Base-by-base conservation (phyloP, 257 asterid species). In the Capsicum rhomboideum region DNA sequence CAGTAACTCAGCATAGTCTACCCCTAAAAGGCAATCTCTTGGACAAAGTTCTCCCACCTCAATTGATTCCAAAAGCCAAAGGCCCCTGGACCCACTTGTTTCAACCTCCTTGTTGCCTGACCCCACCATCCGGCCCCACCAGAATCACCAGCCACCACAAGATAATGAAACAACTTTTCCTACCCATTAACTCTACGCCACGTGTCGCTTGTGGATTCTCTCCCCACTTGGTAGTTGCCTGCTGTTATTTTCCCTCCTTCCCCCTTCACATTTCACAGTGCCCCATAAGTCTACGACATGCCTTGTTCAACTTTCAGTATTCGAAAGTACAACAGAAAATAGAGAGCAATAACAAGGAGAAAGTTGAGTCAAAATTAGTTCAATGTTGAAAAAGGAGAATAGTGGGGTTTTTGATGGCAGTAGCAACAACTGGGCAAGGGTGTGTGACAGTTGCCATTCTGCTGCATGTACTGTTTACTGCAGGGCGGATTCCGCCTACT, bases 391-490 rank as follows among this genome's bases (percentile, higher is more conserved):
- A 72, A 88, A 87, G 26, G 91, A 89, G 59, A 85, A 66, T 16
- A 46, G 55, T 61, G 71, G 40, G 71, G 71, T 20, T 17, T 40
- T 49, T 72, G 80, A 23, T 17, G 85, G 64, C 68, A 80, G 83
- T 10, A 40, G 68, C 44, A 85, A 55, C 79, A 77, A 53, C 55
- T 91, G 92, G 97, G 88, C 88, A 11, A 88, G 90, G 55, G 74
- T 86, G 7, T 91, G 97, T 59, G 95, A 93, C 82, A 84, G 87
- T 7, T 94, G 98, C 88, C 89, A 85, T 80, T 85, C 92, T 0
- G 90, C 91, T 6, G 83, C 90, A 4, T 86, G 91, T 82, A 75
- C 92, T 1, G 92, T 90, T 53, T 94, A 87, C 91, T 93, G 97
- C 91, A 84, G 91, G 11, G 86, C 91, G 2, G 94, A 93, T 84